Evolutionary conservation across 2,329 filamentous ascomycete genomes (phyloP), one percentile per base, ranked within the genome.

Genomic region (Fusarium continuum): DNA sequence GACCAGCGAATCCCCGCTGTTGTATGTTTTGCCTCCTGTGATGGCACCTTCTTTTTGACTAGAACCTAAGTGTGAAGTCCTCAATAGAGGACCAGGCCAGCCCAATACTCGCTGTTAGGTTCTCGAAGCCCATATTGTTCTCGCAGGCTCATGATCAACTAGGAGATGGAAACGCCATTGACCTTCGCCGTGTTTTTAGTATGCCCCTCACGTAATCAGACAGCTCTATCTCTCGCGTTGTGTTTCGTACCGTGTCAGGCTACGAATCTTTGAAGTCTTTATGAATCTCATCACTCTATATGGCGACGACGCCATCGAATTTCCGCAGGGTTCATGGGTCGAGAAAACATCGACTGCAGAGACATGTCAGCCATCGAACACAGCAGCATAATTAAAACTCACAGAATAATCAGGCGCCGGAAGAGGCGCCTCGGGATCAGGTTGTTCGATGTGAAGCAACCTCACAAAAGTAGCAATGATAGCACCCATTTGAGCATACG

Each of bases 401-500:
- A 56, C 80, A 85, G 50, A 90, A 82, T 45, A 95, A 82, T 46
- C 83, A 81, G 72, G 86, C 78, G 74, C 84, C 83, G 26, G 90
- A 86, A 70, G 89, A 85, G 9, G 87, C 73, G 71, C 92, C 93
- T 73, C 83, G 80, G 75, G 64, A 26, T 69, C 67, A 19, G 68
- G 57, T 10, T 69, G 58, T 5, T 69, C 67, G 6, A 97, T 85
- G 79, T 91, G 93, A 80, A 97, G 91, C 45, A 87, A 73, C 35
- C 92, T 84, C 36, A 96, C 89, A 62, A 93, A 80, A 29, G 87
- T 88, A 31, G 88, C 92, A 8, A 89, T 80, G 61, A 98, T 95
- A 14, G 92, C 92, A 72, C 93, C 89, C 59, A 98, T 82, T 78
- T 97, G 93, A 51, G 96, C 85, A 74, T 95, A 96, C 57, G 94